Percentiles rank a stretch among this genome's conserved stretches.
Conservation (phyloP, 768 basidiomycete species). For the Dacryopinax primogenitus region DNA sequence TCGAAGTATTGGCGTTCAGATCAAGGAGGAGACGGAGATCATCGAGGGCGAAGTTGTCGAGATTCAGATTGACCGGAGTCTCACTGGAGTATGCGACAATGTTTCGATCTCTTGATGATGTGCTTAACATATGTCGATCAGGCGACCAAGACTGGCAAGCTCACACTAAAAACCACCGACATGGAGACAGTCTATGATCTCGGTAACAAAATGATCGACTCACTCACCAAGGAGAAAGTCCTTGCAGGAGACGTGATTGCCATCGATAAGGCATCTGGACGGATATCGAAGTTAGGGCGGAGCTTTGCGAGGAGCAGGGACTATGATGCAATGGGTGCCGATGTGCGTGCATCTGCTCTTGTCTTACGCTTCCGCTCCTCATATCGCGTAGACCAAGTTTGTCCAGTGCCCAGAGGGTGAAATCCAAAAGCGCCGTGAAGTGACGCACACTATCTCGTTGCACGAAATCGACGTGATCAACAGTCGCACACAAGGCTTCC, state of each 20-base stretch:
- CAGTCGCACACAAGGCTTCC: constrained; percentile 94
- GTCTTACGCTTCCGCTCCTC: constrained; percentile 3
- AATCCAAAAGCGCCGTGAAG: constrained; percentile 93
- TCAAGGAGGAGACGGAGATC: constrained; percentile 94
- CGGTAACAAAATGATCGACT: constrained; percentile 98
- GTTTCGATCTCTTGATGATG: background rate
- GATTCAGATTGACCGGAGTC: constrained; percentile 92
- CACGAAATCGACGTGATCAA: constrained; percentile 99
- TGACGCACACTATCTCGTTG: constrained; percentile 91
- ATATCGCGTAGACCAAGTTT: constrained; percentile 89
- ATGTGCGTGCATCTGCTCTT: constrained; percentile 43
- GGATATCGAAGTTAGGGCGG: constrained; percentile 88
- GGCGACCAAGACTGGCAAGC: constrained; percentile 95
- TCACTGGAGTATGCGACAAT: constrained; percentile 65
- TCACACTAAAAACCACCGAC: constrained; percentile 96
- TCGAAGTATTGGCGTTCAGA: constrained; percentile 89
- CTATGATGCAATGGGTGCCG: constrained; percentile 98
- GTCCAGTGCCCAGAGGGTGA: constrained; percentile 97
- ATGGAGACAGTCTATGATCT: constrained; percentile 99
- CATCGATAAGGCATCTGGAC: constrained; percentile 95
- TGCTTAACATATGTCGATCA: constrained; percentile 24
- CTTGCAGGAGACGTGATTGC: constrained; percentile 83
- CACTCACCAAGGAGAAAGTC: constrained; percentile 92
- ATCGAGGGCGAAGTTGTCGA: constrained; percentile 98
- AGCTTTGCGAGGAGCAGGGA: constrained; percentile 95